These are phyloP conservation scores for Neurospora sp. DNA, from an alignment of 2,329 filamentous ascomycete species.

Conservation along the genomic window DNA sequence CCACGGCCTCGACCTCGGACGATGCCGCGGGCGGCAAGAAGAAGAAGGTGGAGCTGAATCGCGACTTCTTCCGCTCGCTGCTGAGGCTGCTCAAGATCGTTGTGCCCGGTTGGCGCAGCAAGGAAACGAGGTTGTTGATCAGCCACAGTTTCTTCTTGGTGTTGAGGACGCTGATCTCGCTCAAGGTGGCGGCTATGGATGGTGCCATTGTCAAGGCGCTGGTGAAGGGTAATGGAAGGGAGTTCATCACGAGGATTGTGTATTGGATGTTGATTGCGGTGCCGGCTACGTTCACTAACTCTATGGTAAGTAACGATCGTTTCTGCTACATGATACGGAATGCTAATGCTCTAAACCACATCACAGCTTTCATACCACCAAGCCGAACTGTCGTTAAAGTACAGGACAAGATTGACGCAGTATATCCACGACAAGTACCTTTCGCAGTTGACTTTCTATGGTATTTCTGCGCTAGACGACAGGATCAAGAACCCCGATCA, in stretches of 20 bases:
- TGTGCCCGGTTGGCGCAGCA: constrained; percentile 81
- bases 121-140: constrained; percentile 74
- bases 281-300: constrained; percentile 95
- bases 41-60: constrained; percentile 85
- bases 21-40: constrained; percentile 31
- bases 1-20: constrained; percentile 33
- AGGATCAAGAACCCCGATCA: constrained; percentile 98
- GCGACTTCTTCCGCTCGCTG: constrained; percentile 69
- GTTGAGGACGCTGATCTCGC: constrained; percentile 78
- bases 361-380: constrained; percentile 86
- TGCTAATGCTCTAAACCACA: constrained; percentile 4
- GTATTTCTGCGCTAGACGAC: constrained; percentile 88
- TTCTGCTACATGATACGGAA: not conserved
- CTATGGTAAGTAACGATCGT: constrained; percentile 60
- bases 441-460: constrained; percentile 96
- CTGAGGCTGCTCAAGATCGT: constrained; percentile 74
- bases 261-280: constrained; percentile 99
- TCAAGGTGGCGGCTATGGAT: constrained; percentile 95
- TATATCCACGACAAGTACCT: constrained; percentile 93
- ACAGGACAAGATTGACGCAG: constrained; percentile 87
- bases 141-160: constrained; percentile 93
- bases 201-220: constrained; percentile 85
- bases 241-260: constrained; percentile 78
- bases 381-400: constrained; percentile 85
- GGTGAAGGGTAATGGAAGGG: constrained; percentile 81